Conservation (phyloP, 208 protist genomes). For the Trypanosoma rangeli region DNA sequence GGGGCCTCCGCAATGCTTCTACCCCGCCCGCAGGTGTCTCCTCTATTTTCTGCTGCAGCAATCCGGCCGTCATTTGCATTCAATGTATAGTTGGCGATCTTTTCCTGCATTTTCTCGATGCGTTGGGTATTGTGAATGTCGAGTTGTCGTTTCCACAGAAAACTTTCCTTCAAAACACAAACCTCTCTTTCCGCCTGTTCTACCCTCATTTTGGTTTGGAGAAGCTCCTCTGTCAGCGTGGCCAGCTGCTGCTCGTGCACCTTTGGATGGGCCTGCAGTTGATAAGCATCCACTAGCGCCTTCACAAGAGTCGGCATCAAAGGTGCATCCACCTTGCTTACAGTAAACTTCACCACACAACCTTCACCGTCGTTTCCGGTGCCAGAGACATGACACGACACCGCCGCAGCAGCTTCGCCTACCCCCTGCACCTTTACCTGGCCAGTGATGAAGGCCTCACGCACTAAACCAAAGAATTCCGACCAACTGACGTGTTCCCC, state of each 20-base stretch:
- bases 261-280: conserved; percentile 50
- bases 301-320: conserved; percentile 19
- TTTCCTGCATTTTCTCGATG: conserved; percentile 57
- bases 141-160: conserved; percentile 56
- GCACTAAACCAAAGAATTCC: conserved; percentile 63
- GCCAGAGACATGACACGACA: conserved; percentile 16
- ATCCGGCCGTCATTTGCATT: conserved; percentile 22
- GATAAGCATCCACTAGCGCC: conserved; percentile 41
- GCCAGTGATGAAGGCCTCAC: conserved; percentile 42
- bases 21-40: background rate
- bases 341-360: background rate
- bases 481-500: conserved; percentile 48
- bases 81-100: conserved; percentile 34
- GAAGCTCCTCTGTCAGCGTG: conserved; percentile 37
- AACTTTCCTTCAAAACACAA: conserved; percentile 64
- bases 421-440: conserved; percentile 25
- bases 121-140: conserved; percentile 45
- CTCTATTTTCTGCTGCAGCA: conserved; percentile 36
- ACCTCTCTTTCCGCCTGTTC: conserved; percentile 69
- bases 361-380: conserved; percentile 2
- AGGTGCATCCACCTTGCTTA: conserved; percentile 21
- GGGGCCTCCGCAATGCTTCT: background rate
- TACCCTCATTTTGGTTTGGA: conserved; percentile 32
- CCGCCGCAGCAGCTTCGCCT: background rate
- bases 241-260: conserved; percentile 59